Percentiles rank a stretch among this genome's conserved stretches.
Conservation (phyloP, 495 filamentous ascomycete genomes). For the Aspergillus indologenus region DNA sequence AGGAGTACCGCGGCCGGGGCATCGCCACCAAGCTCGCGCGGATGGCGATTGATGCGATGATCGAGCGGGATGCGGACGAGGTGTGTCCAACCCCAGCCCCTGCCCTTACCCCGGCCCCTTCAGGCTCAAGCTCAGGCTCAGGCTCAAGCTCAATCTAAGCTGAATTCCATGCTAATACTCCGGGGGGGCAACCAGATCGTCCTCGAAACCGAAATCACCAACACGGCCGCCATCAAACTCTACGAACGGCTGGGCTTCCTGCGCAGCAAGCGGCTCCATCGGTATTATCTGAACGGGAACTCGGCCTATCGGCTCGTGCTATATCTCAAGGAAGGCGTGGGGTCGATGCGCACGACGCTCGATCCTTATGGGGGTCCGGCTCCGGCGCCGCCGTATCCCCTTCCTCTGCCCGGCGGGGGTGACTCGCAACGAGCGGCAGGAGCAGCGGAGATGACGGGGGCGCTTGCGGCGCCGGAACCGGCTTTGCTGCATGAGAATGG, state of each 20-base stretch:
- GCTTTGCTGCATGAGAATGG: constrained; percentile 30
- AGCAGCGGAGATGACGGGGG: constrained; percentile 7
- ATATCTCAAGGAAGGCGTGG: constrained; percentile 66
- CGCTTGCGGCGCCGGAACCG: constrained; percentile 13
- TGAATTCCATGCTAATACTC: too few relatives aligned
- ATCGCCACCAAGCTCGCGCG: constrained; percentile 87
- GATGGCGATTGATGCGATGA: constrained; percentile 92
- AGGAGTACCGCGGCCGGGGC: constrained; percentile 75
- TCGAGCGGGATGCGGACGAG: constrained; percentile 79
- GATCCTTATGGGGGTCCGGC: constrained; percentile 32
- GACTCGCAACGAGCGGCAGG: not conserved
- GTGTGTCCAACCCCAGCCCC: constrained; percentile 36
- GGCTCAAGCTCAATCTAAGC: not conserved
- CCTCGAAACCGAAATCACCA: constrained; percentile 95
- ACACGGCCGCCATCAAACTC: constrained; percentile 84
- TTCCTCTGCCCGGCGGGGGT: not conserved
- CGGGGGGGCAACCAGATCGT: too few relatives aligned
- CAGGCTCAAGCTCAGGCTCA: not conserved
- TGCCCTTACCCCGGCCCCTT: not conserved
- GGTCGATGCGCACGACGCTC: constrained; percentile 36
- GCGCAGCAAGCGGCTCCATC: constrained; percentile 85
- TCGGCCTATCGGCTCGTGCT: constrained; percentile 87
- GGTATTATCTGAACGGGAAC: constrained; percentile 96
- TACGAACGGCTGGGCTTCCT: constrained; percentile 95
- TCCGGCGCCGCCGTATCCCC: not conserved